A percentile compares a stretch with the other conserved stretches of the same genome.
Evolutionary conservation across 1,139 yeast genomes (phyloP).

Genomic region (Magnusiomyces ingens): DNA sequence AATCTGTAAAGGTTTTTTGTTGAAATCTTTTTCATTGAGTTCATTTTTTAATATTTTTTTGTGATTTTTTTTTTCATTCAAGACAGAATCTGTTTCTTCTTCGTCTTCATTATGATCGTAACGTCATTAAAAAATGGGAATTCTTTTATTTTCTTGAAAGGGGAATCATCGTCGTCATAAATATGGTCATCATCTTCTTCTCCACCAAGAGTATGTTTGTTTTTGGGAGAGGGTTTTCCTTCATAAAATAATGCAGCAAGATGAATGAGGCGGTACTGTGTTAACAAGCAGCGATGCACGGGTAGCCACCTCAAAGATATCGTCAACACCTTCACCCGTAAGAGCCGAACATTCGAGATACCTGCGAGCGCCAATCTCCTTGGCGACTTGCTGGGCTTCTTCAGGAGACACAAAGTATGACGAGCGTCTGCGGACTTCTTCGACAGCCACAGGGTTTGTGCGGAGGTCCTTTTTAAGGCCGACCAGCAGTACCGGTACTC

Average conservation of each 20-base stretch:
- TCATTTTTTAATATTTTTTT: background rate
- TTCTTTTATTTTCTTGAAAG: too few species aligned
- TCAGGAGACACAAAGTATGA: constrained; percentile 67
- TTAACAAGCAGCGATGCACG: constrained; percentile 52
- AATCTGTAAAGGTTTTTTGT: too few species aligned
- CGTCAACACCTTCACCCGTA: constrained; percentile 85
- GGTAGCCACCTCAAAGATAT: constrained; percentile 84
- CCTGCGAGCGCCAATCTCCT: constrained; percentile 79
- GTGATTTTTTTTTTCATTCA: background rate
- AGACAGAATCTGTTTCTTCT: background rate
- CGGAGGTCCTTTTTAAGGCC: constrained; percentile 91
- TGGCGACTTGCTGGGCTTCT: constrained; percentile 51
- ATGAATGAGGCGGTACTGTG: constrained; percentile 16
- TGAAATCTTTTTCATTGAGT: too few species aligned
- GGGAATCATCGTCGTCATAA: background rate
- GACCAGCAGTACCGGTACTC: constrained; percentile 73
- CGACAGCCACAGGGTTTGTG: constrained; percentile 68
- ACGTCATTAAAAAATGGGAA: too few species aligned
- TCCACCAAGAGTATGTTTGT: background rate
- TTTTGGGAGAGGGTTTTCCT: background rate
- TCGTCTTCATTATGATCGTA: background rate
- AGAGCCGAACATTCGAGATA: constrained; percentile 93
- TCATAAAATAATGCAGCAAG: constrained; percentile 25
- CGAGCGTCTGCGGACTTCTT: constrained; percentile 66
- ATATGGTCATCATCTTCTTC: background rate